phyloP scores from a whole-genome alignment of 768 basidiomycete genomes.

The Podaxis carcinomalis region DNA sequence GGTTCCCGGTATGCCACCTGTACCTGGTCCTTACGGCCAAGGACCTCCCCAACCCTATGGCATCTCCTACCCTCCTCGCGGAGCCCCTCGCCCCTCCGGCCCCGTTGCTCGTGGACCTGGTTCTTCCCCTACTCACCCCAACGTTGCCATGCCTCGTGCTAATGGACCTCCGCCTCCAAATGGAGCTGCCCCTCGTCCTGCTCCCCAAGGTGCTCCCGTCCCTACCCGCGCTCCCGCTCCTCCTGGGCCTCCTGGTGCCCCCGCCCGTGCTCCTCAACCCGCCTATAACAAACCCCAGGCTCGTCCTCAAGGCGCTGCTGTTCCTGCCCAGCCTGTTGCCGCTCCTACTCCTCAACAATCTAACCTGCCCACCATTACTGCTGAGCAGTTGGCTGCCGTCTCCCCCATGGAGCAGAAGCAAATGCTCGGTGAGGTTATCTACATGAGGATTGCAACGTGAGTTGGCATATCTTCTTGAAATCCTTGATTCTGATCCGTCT shows the following conservation, averaged over 20 bases:
- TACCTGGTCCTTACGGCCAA: constrained; percentile 68
- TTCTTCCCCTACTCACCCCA: constrained; percentile 64
- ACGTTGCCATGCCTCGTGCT: constrained; percentile 59
- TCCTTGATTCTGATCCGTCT: constrained; percentile 10
- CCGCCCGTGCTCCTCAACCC: constrained; percentile 25
- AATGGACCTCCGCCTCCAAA: constrained; percentile 56
- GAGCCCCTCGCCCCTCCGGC: constrained; percentile 57
- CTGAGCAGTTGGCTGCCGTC: constrained; percentile 51
- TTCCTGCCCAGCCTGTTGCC: constrained; percentile 38
- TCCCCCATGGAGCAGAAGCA: constrained; percentile 94
- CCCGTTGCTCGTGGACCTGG: constrained; percentile 65
- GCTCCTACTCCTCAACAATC: constrained; percentile 35
- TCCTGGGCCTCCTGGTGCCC: constrained; percentile 31
- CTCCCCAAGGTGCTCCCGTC: constrained; percentile 44
- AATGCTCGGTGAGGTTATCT: constrained; percentile 95
- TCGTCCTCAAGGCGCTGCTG: constrained; percentile 22
- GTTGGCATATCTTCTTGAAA: constrained; percentile 26
- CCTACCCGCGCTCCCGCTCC: constrained; percentile 31
- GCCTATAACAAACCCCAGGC: constrained; percentile 20
- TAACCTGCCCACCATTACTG: constrained; percentile 40
- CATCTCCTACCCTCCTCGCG: constrained; percentile 62
- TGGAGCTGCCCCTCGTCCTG: constrained; percentile 47
- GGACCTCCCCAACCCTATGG: constrained; percentile 72
- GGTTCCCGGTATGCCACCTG: constrained; percentile 67
- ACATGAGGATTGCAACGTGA: constrained; percentile 83